These are phyloP conservation scores for Astraeus odoratus DNA, from an alignment of 768 basidiomycete genomes.

Conservation along the genomic window DNA sequence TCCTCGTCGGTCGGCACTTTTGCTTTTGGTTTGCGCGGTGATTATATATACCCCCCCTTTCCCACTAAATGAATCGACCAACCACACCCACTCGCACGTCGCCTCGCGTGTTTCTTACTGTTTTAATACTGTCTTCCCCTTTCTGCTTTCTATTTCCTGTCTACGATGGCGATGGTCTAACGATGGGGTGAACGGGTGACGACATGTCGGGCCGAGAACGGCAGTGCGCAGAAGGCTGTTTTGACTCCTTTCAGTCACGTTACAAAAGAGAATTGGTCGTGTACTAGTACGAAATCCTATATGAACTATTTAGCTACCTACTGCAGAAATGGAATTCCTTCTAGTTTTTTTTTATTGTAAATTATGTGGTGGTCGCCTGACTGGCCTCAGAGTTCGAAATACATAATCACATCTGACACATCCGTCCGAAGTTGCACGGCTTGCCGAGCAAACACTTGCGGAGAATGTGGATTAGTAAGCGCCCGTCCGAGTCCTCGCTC, in stretches of 20 bases:
- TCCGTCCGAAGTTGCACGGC: too few relatives aligned
- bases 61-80: background rate
- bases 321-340: conserved; percentile 1
- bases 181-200: background rate
- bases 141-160: background rate
- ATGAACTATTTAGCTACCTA: conserved; percentile 1
- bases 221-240: background rate
- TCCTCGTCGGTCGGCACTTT: background rate
- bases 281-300: background rate
- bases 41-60: conserved; percentile 1
- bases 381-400: too few relatives aligned
- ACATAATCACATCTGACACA: too few relatives aligned
- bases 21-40: background rate
- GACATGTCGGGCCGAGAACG: background rate
- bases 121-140: background rate
- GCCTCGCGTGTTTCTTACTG: background rate
- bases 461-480: too few relatives aligned
- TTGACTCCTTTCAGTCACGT: background rate
- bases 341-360: background rate
- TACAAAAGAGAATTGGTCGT: background rate
- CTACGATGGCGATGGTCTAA: background rate
- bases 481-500: background rate
- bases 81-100: background rate
- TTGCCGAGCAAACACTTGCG: too few relatives aligned
- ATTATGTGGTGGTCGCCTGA: background rate